These are phyloP conservation scores for Fomitopsis serialis DNA, from an alignment of 768 basidiomycete species.

Conservation along the genomic window DNA sequence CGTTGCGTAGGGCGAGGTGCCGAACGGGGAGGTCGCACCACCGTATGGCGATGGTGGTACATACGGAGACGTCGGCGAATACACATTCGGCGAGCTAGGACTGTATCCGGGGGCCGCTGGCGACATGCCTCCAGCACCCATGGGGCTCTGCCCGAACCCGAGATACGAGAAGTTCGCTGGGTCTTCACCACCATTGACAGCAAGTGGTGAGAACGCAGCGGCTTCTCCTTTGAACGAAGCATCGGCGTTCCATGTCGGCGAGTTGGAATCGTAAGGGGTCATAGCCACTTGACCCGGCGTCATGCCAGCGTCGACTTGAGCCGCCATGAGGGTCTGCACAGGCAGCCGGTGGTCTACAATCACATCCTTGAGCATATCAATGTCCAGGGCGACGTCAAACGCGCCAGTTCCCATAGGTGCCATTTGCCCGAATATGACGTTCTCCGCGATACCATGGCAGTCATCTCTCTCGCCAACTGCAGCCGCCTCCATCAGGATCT, in stretches of 20 bases:
- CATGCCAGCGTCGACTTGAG: constrained; percentile 82
- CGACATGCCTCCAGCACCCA: constrained; percentile 82
- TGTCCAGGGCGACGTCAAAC: constrained; percentile 93
- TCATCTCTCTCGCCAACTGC: constrained; percentile 98
- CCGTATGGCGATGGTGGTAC: constrained; percentile 80
- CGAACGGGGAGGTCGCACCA: constrained; percentile 80
- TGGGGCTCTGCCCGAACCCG: constrained; percentile 80
- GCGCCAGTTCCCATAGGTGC: constrained; percentile 99
- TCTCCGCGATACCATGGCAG: constrained; percentile 98
- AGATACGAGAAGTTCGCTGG: constrained; percentile 63
- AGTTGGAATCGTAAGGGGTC: constrained; percentile 95
- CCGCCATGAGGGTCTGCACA: constrained; percentile 67
- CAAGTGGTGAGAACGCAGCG: constrained; percentile 93
- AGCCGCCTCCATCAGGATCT: constrained; percentile 98
- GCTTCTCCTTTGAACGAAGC: constrained; percentile 75
- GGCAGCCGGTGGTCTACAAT: constrained; percentile 94
- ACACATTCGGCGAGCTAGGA: constrained; percentile 85
- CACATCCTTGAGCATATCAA: constrained; percentile 97
- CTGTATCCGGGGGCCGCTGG: constrained; percentile 86
- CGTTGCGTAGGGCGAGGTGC: constrained; percentile 74
- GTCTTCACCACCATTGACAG: constrained; percentile 78
- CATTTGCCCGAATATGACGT: constrained; percentile 98
- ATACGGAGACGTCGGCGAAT: constrained; percentile 88
- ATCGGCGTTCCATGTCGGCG: constrained; percentile 74
- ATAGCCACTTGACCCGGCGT: constrained; percentile 88